phyloP scores from a whole-genome alignment of 2,329 filamentous ascomycete genomes.

The Pyricularia grisea region DNA sequence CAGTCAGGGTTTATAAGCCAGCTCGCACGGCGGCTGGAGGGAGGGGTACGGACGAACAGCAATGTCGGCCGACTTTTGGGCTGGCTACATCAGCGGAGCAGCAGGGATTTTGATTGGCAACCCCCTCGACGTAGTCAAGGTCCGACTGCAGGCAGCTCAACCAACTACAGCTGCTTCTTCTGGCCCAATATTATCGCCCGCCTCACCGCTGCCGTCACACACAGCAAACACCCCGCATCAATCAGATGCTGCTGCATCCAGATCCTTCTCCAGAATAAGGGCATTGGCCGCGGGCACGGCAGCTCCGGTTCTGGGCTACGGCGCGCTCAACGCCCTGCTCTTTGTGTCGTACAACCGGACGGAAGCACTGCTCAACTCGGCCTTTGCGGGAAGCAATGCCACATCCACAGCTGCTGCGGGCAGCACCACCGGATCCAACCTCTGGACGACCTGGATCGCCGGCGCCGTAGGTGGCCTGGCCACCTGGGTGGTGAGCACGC shows the following conservation, averaged over 20 bases:
- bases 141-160: conserved; percentile 63
- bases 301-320: conserved; percentile 81
- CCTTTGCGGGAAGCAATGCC: conserved; percentile 6
- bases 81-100: conserved; percentile 81
- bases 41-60: not conserved
- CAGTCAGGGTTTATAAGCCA: not conserved
- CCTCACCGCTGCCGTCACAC: conserved; percentile 15
- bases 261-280: conserved; percentile 2
- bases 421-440: conserved; percentile 28
- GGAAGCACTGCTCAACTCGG: conserved; percentile 48
- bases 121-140: conserved; percentile 61
- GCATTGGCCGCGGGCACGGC: conserved; percentile 56
- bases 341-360: conserved; percentile 87
- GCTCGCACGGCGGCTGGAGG: not conserved
- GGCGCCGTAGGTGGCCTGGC: conserved; percentile 76
- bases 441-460: conserved; percentile 66
- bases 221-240: conserved; percentile 10
- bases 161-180: conserved; percentile 12
- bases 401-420: not conserved
- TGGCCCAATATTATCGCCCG: conserved; percentile 10
- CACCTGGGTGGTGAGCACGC: conserved; percentile 77
- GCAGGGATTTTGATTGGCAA: conserved; percentile 84
- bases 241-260: not conserved
- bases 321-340: conserved; percentile 80
- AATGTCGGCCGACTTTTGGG: conserved; percentile 90